Percentiles rank a stretch among this genome's conserved stretches.
These are phyloP conservation scores for Linderina pennispora DNA, from an alignment of 192 early-diverging fungal genomes.

Conservation along the genomic window DNA sequence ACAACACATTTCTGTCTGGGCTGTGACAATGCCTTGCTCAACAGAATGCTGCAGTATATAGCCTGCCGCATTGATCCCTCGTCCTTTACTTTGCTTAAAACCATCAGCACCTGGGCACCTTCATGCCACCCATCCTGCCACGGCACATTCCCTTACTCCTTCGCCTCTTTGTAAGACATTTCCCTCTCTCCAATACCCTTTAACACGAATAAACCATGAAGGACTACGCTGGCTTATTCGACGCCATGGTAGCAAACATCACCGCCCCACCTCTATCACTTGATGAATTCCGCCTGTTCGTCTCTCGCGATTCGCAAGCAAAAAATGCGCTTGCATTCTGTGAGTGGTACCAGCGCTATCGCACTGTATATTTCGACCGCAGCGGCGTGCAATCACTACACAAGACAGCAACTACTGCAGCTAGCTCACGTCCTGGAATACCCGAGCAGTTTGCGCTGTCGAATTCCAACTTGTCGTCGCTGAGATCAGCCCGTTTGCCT, in stretches of 20 bases:
- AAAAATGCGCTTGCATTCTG: constrained; percentile 36
- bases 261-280: constrained; percentile 35
- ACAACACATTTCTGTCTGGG: too few species aligned
- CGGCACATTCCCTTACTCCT: too few species aligned
- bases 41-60: too few species aligned
- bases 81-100: too few species aligned
- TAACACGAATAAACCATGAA: too few species aligned
- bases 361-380: constrained; percentile 34
- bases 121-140: too few species aligned
- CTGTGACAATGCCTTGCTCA: too few species aligned
- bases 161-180: too few species aligned
- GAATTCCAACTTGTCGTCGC: not conserved
- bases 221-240: too few species aligned
- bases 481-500: not conserved
- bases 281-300: constrained; percentile 31
- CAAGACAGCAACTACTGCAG: constrained; percentile 1
- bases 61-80: too few species aligned
- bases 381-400: not conserved
- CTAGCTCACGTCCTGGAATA: constrained; percentile 6
- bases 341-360: constrained; percentile 38
- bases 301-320: constrained; percentile 16
- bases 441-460: constrained; percentile 1
- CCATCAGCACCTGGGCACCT: too few species aligned
- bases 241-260: constrained; percentile 35
- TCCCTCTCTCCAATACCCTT: too few species aligned